Evolutionary conservation across 495 filamentous ascomycete genomes (phyloP).

Genomic region (Xylaria scruposa): DNA sequence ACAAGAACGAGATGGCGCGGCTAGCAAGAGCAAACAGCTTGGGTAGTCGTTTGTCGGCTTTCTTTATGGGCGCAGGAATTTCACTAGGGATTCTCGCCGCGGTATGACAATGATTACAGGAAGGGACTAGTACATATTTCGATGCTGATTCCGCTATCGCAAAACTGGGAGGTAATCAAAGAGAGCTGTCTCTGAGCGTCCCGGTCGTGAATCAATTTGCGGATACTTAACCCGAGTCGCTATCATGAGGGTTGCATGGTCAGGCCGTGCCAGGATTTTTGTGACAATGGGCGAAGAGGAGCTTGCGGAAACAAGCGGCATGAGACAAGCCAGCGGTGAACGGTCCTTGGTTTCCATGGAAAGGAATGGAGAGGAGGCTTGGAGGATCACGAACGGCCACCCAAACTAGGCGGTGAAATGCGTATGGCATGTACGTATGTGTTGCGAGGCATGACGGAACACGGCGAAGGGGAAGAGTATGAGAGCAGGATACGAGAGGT

Average conservation of each 20-base stretch:
- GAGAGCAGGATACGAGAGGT: neutral
- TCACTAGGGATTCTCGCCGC: neutral
- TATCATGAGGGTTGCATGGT: slow-evolving; percentile 25
- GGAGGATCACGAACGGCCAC: slow-evolving; percentile 16
- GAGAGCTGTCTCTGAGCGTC: slow-evolving; percentile 20
- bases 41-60: slow-evolving; percentile 11
- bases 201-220: slow-evolving; percentile 32
- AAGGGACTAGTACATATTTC: slow-evolving; percentile 24
- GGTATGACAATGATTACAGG: neutral
- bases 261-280: slow-evolving; percentile 24
- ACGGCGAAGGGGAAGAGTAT: neutral
- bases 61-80: neutral
- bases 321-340: slow-evolving; percentile 27
- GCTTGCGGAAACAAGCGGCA: slow-evolving; percentile 22
- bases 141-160: slow-evolving; percentile 42
- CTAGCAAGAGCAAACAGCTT: neutral
- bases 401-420: slow-evolving; percentile 27
- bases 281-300: neutral
- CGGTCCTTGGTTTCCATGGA: slow-evolving; percentile 18
- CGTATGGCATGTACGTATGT: slow-evolving; percentile 21
- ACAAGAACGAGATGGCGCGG: slow-evolving; percentile 34
- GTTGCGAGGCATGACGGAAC: slow-evolving; percentile 24
- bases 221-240: slow-evolving; percentile 33
- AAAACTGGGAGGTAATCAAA: slow-evolving; percentile 36
- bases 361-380: neutral